Base-by-base conservation (phyloP, 352 stramenopile species). In the Paralagenidium karlingii region DNA sequence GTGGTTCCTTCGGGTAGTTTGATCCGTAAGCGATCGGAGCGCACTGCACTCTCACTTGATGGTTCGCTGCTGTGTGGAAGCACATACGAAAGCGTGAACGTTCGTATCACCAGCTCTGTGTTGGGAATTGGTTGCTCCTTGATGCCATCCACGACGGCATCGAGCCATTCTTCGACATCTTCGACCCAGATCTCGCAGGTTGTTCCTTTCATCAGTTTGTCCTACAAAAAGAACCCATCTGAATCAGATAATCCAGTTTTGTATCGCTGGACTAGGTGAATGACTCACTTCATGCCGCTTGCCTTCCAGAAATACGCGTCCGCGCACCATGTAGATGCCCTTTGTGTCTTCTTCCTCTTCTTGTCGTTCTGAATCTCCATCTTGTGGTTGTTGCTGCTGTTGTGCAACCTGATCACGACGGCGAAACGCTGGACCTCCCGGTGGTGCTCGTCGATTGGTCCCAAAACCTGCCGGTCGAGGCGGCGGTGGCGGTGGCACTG, bases 161-260 rank as follows among this genome's bases (percentile, higher is more conserved):
- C 59, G 15, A 83, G 48, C 78, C 78, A 91, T 38, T 82, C 58
- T 22, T 91, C 78, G 2, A 50, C 36, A 0, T 79, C 65, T 16
- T 91, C 78, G 18, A 83, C 54, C 78, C 78, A 91, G 27, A 91
- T 69, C 53, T 91, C 65, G 32, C 75, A 91, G 11, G 67, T 63
- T 15, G 68, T 82, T n/a, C 71, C 71, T 6, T 49, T 63, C 33
- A 75, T 55, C 3, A 91, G 49, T 37, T 85, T 76, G 19, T 49
- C 34, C 61, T 66, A 27, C 8, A 21, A 1, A 1, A 16, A 21
- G 31, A 32, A 11, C 21, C 21, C 8, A 22, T 26, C 3, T 24
- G 3, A 3, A 4, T 9, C 4, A 37, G 9, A 18, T 4, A 6
- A 10, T 24, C 15, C 5, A 11, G 16, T 22, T 28, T 15, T 21